phyloP scores from a whole-genome alignment of 1,284 basidiomycete species.

The Pyrrhoderma lamaoense region DNA sequence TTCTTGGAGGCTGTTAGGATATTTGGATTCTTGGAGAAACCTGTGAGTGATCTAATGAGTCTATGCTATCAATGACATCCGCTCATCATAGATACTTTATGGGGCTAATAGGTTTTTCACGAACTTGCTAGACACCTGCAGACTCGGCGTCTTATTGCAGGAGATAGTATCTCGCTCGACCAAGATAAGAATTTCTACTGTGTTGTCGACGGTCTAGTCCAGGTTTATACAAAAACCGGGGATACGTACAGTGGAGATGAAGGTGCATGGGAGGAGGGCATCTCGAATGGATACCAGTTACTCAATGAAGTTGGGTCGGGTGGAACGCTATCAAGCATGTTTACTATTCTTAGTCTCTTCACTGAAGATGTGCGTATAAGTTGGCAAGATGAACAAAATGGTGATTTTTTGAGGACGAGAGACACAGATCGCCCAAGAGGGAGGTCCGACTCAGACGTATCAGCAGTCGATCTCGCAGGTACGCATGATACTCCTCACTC shows the following conservation, averaged over 20 bases:
- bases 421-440: slow-evolving; percentile 7
- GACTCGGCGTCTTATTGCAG: slow-evolving; percentile 85
- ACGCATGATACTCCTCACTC: neutral
- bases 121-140: slow-evolving; percentile 91
- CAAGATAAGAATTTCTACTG: slow-evolving; percentile 94
- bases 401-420: slow-evolving; percentile 20
- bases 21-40: slow-evolving; percentile 93
- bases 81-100: neutral
- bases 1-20: slow-evolving; percentile 91
- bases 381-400: slow-evolving; percentile 58
- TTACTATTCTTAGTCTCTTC: slow-evolving; percentile 93
- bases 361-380: slow-evolving; percentile 95
- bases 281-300: slow-evolving; percentile 89
- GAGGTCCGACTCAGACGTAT: slow-evolving; percentile 54
- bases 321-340: slow-evolving; percentile 90
- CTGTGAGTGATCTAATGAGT: slow-evolving; percentile 43
- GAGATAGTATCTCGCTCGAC: slow-evolving; percentile 85
- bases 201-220: slow-evolving; percentile 86
- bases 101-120: slow-evolving; percentile 70
- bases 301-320: slow-evolving; percentile 93
- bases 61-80: neutral
- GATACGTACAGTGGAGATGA: slow-evolving; percentile 36
- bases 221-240: slow-evolving; percentile 73
- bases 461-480: slow-evolving; percentile 43
- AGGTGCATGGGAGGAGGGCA: slow-evolving; percentile 70